Base-by-base conservation (phyloP, 2,329 filamentous ascomycete genomes). In the Colletotrichum lini region DNA sequence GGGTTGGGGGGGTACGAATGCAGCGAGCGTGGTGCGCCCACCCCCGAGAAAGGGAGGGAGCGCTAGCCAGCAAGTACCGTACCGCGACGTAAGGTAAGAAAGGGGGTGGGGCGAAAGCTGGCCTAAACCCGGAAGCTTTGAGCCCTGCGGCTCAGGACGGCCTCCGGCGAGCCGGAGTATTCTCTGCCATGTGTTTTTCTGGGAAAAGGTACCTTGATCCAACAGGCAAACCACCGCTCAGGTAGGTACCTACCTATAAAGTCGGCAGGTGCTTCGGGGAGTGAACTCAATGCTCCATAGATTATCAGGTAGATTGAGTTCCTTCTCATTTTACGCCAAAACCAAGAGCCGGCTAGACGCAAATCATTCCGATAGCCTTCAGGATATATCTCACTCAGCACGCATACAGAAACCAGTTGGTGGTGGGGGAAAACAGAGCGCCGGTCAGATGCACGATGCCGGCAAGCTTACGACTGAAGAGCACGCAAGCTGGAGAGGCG, bases 1-100 rank as follows among this genome's bases (percentile, higher is more conserved):
- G 69, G 65, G 68, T 63, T 53, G 4, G 13, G 45, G 45, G 45
- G 65, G 58, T 69, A 69, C 65, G 69, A 72, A 72, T 69, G 69
- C 69, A 54, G 69, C 65, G 44, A 47, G 62, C 50, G 53, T n/a
- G 50, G 57, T 47, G 56, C 42, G 23, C 30, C 56, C 56, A 56
- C 52, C n/a, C 30, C 66, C 47, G 60, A 45, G 65, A 58, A 65
- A 57, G 61, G 63, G 63, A 67, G 67, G 56, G 69, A 72, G 47
- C 58, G 45, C 59, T 64, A 69, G 59, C 13, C 21, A 63, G 23
- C 16, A 30, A 68, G 62, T 38, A 38, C 35, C 35, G 57, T 68
- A 60, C 57, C 67, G 62, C 40, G 64, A 67, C 42, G 15, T 26
- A 44, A 59, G 47, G 15, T 26, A 44, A 59, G 47, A 57, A 54